Percentiles rank a stretch among this genome's conserved stretches.
phyloP scores from a whole-genome alignment of 73 alveolate species.

The Blepharisma stoltei region DNA sequence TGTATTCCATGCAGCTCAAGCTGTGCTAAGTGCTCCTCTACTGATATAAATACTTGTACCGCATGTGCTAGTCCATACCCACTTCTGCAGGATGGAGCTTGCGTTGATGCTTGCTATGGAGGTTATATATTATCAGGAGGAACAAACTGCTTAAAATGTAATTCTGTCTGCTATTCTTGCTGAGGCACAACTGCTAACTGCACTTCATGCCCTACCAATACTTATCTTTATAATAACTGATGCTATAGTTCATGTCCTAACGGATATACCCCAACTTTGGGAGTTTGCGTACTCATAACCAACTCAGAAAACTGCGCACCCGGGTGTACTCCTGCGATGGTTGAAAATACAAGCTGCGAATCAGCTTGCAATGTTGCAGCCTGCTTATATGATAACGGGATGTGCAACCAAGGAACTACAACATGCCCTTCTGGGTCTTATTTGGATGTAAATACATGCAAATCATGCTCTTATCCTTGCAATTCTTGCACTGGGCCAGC shows the following conservation, averaged over 20 bases:
- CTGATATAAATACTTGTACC: background rate
- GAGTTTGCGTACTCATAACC: background rate
- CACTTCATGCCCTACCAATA: conserved; percentile 4
- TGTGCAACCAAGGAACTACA: background rate
- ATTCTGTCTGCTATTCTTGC: background rate
- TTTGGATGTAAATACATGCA: background rate
- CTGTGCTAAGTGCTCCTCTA: conserved; percentile 1
- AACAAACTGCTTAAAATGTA: background rate
- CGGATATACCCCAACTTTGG: background rate
- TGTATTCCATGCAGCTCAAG: background rate
- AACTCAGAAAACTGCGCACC: background rate
- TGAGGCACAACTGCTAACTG: background rate
- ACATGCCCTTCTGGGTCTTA: conserved; percentile 16
- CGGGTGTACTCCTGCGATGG: background rate
- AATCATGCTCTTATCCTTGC: conserved; percentile 8
- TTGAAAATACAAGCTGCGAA: background rate
- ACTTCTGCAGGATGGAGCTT: background rate
- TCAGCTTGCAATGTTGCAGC: conserved; percentile 16
- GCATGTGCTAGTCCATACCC: background rate
- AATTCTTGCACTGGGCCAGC: background rate
- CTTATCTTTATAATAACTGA: background rate
- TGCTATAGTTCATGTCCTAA: conserved; percentile 15
- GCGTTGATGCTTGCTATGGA: background rate
- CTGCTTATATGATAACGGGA: conserved; percentile 1
- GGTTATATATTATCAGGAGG: conserved; percentile 17